phyloP scores from a whole-genome alignment of 2,329 filamentous ascomycete genomes.

The Pseudocercospora eumusae region DNA sequence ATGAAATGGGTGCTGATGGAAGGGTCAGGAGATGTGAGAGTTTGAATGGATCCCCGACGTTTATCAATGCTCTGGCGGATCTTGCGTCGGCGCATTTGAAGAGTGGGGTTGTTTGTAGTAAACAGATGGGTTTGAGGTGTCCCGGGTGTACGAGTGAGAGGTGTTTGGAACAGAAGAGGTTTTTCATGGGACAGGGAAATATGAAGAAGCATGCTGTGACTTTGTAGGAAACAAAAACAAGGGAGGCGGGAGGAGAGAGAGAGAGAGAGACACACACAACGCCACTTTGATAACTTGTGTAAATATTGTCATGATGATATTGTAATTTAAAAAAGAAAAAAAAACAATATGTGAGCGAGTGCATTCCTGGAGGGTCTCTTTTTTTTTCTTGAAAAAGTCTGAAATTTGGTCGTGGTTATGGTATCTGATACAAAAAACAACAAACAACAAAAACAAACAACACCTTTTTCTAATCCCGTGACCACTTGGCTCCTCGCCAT shows the following conservation, averaged over 20 bases:
- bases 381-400: no score
- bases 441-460: no score
- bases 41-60: conserved; percentile 84
- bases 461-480: not conserved
- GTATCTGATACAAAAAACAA: not conserved
- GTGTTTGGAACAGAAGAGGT: conserved; percentile 75
- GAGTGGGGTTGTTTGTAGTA: conserved; percentile 69
- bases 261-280: no score
- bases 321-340: no score
- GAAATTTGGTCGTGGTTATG: no score
- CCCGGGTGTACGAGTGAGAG: conserved; percentile 89
- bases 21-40: conserved; percentile 83
- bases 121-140: conserved; percentile 87
- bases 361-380: no score
- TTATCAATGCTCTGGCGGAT: conserved; percentile 86
- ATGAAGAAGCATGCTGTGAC: conserved; percentile 33
- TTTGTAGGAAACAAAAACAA: conserved; percentile 26
- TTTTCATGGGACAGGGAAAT: conserved; percentile 51
- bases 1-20: conserved; percentile 66
- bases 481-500: not conserved
- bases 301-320: no score
- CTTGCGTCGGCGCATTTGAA: conserved; percentile 79
- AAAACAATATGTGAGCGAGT: no score
- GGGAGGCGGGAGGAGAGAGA: not conserved
- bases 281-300: no score